Conservation (phyloP, 768 basidiomycete genomes). For the Rhizopogon vinicolor region DNA sequence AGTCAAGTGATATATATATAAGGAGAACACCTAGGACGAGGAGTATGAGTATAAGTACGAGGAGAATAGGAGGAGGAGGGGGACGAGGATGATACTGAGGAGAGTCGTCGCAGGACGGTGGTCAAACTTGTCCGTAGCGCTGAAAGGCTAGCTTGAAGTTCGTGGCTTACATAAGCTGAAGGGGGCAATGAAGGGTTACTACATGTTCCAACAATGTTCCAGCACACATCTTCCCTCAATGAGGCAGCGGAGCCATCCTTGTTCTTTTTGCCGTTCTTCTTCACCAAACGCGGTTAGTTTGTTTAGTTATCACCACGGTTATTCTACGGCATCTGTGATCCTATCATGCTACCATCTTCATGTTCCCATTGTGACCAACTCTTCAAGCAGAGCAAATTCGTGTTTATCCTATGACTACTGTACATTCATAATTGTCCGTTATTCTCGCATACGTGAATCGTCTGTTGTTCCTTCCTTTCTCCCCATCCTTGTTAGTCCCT, state of each 20-base stretch:
- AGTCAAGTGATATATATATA: too few relatives aligned
- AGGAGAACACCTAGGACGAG: background rate
- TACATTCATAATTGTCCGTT: background rate
- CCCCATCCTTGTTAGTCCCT: slow-evolving; percentile 13
- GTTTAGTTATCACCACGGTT: background rate
- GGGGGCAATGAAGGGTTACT: too few relatives aligned
- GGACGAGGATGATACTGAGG: too few relatives aligned
- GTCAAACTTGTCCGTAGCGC: background rate
- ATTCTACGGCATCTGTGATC: background rate
- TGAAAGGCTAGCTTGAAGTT: too few relatives aligned
- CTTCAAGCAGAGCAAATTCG: background rate
- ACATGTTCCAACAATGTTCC: too few relatives aligned
- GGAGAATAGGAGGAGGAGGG: background rate
- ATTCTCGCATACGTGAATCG: slow-evolving; percentile 18
- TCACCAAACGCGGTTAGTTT: background rate
- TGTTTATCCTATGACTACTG: too few relatives aligned
- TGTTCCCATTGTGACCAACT: background rate
- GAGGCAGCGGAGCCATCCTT: background rate
- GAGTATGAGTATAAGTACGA: background rate
- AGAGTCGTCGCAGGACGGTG: background rate
- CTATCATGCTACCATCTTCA: too few relatives aligned
- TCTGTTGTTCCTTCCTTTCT: slow-evolving; percentile 5
- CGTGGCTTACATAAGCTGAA: background rate
- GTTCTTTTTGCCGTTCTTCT: background rate
- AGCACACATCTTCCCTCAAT: too few relatives aligned